Conservation (phyloP, 2,329 filamentous ascomycete species). For the Paraphaeosphaeria sporulosa region DNA sequence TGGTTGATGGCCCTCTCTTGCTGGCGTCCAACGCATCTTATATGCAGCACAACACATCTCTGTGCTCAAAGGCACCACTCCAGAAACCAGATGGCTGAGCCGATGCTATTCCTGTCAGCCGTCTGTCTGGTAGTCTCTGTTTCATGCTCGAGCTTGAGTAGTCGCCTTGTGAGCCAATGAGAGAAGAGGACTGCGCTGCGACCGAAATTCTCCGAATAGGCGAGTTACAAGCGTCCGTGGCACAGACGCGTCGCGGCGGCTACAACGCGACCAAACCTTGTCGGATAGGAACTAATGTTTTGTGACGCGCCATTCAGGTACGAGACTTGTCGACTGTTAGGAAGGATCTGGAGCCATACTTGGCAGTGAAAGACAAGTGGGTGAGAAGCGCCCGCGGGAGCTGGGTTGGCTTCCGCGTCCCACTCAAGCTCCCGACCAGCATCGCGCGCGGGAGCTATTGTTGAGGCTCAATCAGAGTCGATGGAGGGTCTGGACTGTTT, state of each 20-base stretch:
- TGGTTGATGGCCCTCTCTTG: conserved; percentile 38
- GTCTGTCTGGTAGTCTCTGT: conserved; percentile 40
- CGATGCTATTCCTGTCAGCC: conserved; percentile 46
- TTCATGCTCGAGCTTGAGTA: conserved; percentile 48
- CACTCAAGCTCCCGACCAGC: conserved; percentile 39
- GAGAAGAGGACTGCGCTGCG: conserved; percentile 33
- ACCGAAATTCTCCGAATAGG: conserved; percentile 43
- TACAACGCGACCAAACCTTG: conserved; percentile 40
- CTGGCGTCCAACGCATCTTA: conserved; percentile 34
- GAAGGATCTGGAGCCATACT: conserved; percentile 29
- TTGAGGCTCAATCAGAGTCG: background rate
- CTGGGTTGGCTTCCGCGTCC: conserved; percentile 42
- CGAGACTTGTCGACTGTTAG: conserved; percentile 24
- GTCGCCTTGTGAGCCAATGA: conserved; percentile 48
- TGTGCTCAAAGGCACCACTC: conserved; percentile 26
- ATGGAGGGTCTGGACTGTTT: background rate
- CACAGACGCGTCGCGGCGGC: conserved; percentile 44
- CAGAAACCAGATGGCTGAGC: conserved; percentile 30
- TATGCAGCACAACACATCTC: conserved; percentile 27
- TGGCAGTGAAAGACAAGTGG: conserved; percentile 38
- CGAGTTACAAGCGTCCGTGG: conserved; percentile 30
- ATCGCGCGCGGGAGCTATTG: conserved; percentile 50
- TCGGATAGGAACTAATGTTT: conserved; percentile 31
- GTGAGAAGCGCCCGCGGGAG: conserved; percentile 37
- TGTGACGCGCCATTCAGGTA: conserved; percentile 37